Conservation (phyloP, 495 filamentous ascomycete species). For the Xylaria grammica region DNA sequence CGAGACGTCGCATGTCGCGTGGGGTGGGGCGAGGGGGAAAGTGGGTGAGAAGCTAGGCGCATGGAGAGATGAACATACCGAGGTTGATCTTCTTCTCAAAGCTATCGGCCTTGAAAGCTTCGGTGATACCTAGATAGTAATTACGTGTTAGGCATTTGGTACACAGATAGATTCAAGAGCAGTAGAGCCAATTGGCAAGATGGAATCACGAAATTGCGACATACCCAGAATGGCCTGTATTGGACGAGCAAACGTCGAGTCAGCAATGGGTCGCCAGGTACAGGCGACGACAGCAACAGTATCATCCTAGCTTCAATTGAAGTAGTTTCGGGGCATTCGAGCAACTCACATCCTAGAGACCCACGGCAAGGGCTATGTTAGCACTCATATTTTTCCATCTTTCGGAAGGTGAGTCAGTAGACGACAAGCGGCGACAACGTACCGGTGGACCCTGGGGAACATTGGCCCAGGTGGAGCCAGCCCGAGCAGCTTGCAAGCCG, state of each 20-base stretch:
- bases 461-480: slow-evolving; percentile 83
- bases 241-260: slow-evolving; percentile 17
- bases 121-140: slow-evolving; percentile 76
- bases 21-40: background rate
- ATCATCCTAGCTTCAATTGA: background rate
- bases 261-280: slow-evolving; percentile 19
- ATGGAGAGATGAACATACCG: slow-evolving; percentile 58
- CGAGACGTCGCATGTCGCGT: background rate
- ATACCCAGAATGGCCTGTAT: slow-evolving; percentile 77
- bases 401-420: background rate
- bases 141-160: background rate
- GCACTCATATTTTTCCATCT: slow-evolving; percentile 30
- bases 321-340: background rate
- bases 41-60: no score
- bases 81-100: slow-evolving; percentile 97
- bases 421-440: slow-evolving; percentile 53
- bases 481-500: slow-evolving; percentile 61
- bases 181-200: background rate
- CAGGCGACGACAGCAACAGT: background rate
- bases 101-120: slow-evolving; percentile 96
- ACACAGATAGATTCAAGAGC: background rate
- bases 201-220: slow-evolving; percentile 23
- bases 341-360: slow-evolving; percentile 64
- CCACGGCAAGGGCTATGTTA: slow-evolving; percentile 28
- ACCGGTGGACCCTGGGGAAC: slow-evolving; percentile 94